Base-by-base conservation (phyloP, 2,329 filamentous ascomycete species). In the Aspergillus texensis region DNA sequence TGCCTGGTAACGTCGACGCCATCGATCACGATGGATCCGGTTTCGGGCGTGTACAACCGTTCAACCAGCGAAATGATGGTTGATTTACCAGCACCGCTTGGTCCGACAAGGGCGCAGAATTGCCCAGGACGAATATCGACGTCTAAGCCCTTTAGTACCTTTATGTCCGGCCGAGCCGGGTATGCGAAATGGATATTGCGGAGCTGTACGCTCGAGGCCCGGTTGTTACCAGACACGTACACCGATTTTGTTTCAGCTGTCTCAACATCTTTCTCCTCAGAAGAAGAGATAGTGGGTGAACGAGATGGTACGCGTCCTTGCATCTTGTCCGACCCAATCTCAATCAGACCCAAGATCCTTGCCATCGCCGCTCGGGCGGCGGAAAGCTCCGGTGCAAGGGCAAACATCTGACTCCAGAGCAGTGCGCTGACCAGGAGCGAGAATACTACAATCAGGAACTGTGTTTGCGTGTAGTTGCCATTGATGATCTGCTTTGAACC, bases 371-470 rank as follows among this genome's bases (percentile, higher is more conserved):
- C 81, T 34, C 84, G 84, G 0, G 91, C 90, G 52, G 86, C 85
- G 1, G 89, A 88, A n/a, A 93, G 84, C 66, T 94, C 91, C 0
- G 90, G 91, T 0, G 90, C 90, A 1, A 93, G 84, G 28, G 87
- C 87, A 73, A 93, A 92, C 75, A 93, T 86, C 70, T 91, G 88
- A 8, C 89, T 88, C 82, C 89, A 91, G 6, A 90, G 82, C 74
- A 91, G 88, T 0, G 91, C 90, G 62, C 88, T 89, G 45, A 93
- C 87, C 1, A 94, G 83, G 69, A 94, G 85, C 5, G 90, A 84
- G 6, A 91, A 83, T 4, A 92, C 82, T 9, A 93, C 89, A 69
- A 91, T 90, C 74, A 93, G 88, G 78, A 93, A 93, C 58, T 87
- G 78, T n/a, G 90, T 85, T 36, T 88, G 86, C 50, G 85, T 85